These are phyloP conservation scores for Monotropa hypopitys DNA, from an alignment of 179 eudicot genomes.

Conservation along the genomic window DNA sequence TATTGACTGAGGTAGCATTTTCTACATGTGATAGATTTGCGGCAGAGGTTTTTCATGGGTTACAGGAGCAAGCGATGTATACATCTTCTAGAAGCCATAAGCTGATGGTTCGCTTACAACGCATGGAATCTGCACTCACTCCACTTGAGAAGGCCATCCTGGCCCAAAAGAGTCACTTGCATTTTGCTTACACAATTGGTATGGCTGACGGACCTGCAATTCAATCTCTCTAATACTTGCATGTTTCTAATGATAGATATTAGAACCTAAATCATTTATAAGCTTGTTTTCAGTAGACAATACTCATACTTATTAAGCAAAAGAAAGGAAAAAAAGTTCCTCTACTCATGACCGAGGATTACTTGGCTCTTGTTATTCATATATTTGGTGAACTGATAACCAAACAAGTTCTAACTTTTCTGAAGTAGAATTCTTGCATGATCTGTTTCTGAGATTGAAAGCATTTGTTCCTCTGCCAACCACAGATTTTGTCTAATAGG, in stretches of 20 bases:
- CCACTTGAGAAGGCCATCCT: slow-evolving; percentile 77
- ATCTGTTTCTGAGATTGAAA: not conserved
- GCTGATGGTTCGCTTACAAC: slow-evolving; percentile 60
- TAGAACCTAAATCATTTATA: not conserved
- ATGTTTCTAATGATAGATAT: not conserved
- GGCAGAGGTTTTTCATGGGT: slow-evolving; percentile 82
- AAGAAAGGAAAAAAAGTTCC: not conserved
- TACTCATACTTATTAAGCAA: not conserved
- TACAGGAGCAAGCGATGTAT: slow-evolving; percentile 74
- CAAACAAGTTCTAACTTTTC: not conserved
- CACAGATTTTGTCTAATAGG: not conserved
- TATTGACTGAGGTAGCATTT: slow-evolving; percentile 9
- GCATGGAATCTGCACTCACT: slow-evolving; percentile 68
- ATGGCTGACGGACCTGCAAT: slow-evolving; percentile 16
- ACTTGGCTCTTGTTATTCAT: not conserved
- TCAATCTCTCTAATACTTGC: not conserved
- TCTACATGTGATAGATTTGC: slow-evolving; percentile 53
- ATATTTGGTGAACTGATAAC: not conserved
- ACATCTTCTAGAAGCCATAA: slow-evolving; percentile 86
- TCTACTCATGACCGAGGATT: not conserved
- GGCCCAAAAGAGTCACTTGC: slow-evolving; percentile 83
- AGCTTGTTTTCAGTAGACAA: not conserved
- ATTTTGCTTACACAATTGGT: slow-evolving; percentile 89
- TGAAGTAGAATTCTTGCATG: not conserved
- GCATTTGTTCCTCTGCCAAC: not conserved